Evolutionary conservation across 208 protist genomes (phyloP), one percentile per base, ranked within the genome.

Genomic region (Endotrypanum monterogeii): DNA sequence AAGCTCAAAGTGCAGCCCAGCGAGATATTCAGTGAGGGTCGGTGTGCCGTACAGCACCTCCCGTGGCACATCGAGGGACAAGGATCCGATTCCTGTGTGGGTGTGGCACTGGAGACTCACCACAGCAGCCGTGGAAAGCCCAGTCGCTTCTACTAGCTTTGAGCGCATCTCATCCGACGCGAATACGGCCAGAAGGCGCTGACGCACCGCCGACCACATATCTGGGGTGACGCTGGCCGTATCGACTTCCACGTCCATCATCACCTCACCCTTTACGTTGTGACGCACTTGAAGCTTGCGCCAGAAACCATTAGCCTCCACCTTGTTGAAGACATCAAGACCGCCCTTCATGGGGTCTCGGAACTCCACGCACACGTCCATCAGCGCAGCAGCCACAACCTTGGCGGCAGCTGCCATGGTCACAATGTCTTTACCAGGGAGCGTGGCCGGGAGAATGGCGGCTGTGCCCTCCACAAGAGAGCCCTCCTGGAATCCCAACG

Each of bases 261-360:
- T 90, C 46, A 92, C 83, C 73, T 98, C 94, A 65, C 92, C 93
- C 25, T 78, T 73, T 2, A 93, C 86, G 74, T 96, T 97, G 78
- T 96, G 89, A 14, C 95, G 88, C n/a, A 98, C 82, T 63, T 95
- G 92, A 71, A 98, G 58, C 50, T 87, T 82, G 28, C 97, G 90
- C 94, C 94, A 98, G 76, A 98, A 98, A 12, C 97, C 97, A 14
- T 46, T 72, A 12, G 91, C 84, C 16, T 57, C 86, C 1, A 83
- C 61, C 61, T 97, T 97, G 79, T 98, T 86, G 63, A 94, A 98
- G 16, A 90, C 87, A 4, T 70, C 18, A 48, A 91, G 70, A 7
- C 73, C 60, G 56, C 82, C 83, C 46, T 77, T 76, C 11, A 79
- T 74, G 3, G 79, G n/a, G 7, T 84, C 70, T 3, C 56, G 35